Percentiles rank a stretch among this genome's conserved stretches.
These are phyloP conservation scores for Cyclostephanos tholiformis DNA, from an alignment of 108 stramenopile genomes.

Conservation along the genomic window DNA sequence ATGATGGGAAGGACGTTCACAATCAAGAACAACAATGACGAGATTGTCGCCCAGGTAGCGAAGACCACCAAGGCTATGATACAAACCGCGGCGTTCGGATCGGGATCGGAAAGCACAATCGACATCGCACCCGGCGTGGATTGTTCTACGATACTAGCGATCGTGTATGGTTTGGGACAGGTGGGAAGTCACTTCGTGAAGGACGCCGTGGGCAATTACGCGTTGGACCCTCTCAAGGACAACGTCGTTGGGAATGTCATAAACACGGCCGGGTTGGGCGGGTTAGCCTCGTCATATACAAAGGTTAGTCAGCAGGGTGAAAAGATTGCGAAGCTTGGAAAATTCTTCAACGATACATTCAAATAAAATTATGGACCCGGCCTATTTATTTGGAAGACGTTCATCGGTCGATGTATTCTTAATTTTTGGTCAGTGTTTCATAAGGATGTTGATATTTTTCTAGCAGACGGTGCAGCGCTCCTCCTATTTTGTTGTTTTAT, in stretches of 20 bases:
- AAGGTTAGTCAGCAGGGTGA: constrained; percentile 23
- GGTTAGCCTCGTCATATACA: constrained; percentile 21
- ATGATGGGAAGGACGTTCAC: constrained; percentile 56
- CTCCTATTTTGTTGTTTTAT: too few species aligned
- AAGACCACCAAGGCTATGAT: constrained; percentile 52
- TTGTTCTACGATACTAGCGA: constrained; percentile 47
- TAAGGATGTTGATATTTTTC: too few species aligned
- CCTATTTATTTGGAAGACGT: background rate
- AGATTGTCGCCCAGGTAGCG: constrained; percentile 44
- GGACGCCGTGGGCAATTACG: constrained; percentile 40
- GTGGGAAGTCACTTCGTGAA: constrained; percentile 47
- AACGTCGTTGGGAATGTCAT: constrained; percentile 20
- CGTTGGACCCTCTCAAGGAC: constrained; percentile 47
- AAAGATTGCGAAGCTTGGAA: constrained; percentile 21
- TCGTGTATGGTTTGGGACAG: constrained; percentile 45
- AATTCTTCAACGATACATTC: constrained; percentile 39
- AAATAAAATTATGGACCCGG: background rate
- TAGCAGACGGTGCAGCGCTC: too few species aligned
- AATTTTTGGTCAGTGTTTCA: too few species aligned
- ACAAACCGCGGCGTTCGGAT: constrained; percentile 48
- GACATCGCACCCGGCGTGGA: constrained; percentile 55
- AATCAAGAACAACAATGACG: constrained; percentile 43
- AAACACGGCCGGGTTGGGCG: constrained; percentile 37
- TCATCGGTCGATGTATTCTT: too few species aligned
- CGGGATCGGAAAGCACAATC: constrained; percentile 49